phyloP scores from a whole-genome alignment of 1,139 yeast species.

The Kluyveromyces sp. region DNA sequence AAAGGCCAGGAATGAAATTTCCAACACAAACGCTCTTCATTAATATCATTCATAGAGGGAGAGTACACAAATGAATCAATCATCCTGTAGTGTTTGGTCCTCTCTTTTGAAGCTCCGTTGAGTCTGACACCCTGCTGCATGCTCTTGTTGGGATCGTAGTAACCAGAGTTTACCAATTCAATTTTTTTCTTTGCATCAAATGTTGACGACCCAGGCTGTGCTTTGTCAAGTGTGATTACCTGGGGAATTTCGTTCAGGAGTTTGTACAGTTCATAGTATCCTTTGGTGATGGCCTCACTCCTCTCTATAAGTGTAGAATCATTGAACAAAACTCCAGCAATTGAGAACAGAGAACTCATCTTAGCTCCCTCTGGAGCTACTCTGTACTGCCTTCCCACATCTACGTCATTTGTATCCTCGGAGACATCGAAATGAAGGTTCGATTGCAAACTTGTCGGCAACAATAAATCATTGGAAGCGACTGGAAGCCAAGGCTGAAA shows the following conservation, averaged over 20 bases:
- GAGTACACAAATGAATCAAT: background rate
- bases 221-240: conserved; percentile 31
- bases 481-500: conserved; percentile 38
- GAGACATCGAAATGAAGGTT: conserved; percentile 19
- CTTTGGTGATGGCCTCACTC: conserved; percentile 57
- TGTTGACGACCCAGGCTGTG: background rate
- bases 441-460: conserved; percentile 18
- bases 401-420: conserved; percentile 21
- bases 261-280: conserved; percentile 61
- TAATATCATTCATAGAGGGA: conserved; percentile 12
- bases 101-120: background rate
- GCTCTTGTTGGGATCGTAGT: background rate
- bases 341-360: conserved; percentile 65
- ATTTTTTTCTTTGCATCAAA: conserved; percentile 1
- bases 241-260: conserved; percentile 43
- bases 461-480: conserved; percentile 6
- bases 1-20: conserved; percentile 32
- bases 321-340: conserved; percentile 54
- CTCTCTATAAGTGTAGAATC: conserved; percentile 45
- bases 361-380: conserved; percentile 62
- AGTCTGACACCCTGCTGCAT: conserved; percentile 1
- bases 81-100: conserved; percentile 1
- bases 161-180: background rate
- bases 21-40: conserved; percentile 12
- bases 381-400: conserved; percentile 26